Evolutionary conservation across 345 rosid genomes (phyloP).

Genomic region (Hypericum androsaemum): DNA sequence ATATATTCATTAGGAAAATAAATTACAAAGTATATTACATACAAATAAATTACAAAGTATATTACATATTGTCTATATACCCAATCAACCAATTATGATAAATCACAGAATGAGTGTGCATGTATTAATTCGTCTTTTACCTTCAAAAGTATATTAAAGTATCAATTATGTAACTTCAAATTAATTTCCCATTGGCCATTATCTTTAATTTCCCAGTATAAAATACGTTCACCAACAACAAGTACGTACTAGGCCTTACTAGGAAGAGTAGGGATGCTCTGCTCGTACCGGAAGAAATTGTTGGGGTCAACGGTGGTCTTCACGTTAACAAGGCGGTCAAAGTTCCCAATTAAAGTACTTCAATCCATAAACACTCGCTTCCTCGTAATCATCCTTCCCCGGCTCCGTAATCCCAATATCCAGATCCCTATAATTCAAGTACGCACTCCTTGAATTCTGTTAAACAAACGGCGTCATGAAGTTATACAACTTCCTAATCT

Average conservation of each 20-base stretch:
- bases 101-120: no score
- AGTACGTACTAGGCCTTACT: not conserved
- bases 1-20: no score
- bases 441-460: constrained; percentile 5
- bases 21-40: no score
- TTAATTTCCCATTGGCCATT: no score
- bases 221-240: not conserved
- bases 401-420: constrained; percentile 9
- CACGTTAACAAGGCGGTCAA: constrained; percentile 10
- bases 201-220: no score
- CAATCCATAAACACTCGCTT: constrained; percentile 10
- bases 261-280: constrained; percentile 1
- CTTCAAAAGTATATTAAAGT: no score
- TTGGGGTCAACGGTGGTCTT: constrained; percentile 12
- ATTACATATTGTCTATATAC: no score
- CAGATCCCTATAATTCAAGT: constrained; percentile 9
- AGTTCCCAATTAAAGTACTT: constrained; percentile 10
- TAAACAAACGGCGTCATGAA: constrained; percentile 1
- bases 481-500: not conserved
- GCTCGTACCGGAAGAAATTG: constrained; percentile 4
- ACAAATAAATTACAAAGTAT: no score
- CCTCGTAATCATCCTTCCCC: constrained; percentile 10
- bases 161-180: no score
- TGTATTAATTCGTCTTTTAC: no score
- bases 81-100: no score